Conservation (phyloP, 768 basidiomycete genomes). For the Tephrocybe sp. region DNA sequence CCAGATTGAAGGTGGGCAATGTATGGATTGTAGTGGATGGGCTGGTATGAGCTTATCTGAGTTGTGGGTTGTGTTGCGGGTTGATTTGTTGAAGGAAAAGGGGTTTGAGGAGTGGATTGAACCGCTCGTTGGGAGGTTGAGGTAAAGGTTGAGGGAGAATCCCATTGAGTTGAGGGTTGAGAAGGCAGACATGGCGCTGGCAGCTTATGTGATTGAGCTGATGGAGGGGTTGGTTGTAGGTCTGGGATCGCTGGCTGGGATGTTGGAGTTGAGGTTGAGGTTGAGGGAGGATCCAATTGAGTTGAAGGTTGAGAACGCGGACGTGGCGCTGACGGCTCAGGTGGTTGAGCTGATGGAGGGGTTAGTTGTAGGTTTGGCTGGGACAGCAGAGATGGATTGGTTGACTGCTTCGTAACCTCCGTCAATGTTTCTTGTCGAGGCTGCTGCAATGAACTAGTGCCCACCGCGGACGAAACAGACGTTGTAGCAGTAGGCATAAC, state of each 20-base stretch:
- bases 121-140: slow-evolving; percentile 4
- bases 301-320: neutral
- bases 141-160: neutral
- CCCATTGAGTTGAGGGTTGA: neutral
- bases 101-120: slow-evolving; percentile 5
- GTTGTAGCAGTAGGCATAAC: neutral
- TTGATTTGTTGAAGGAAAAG: slow-evolving; percentile 3
- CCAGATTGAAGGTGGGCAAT: slow-evolving; percentile 13
- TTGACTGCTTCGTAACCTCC: neutral
- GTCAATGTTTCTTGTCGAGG: neutral
- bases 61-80: slow-evolving; percentile 1
- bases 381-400: neutral
- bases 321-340: neutral
- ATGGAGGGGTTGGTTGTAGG: neutral
- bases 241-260: slow-evolving; percentile 3
- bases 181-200: neutral
- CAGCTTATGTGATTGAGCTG: neutral
- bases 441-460: neutral
- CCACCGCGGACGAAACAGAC: neutral
- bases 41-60: slow-evolving; percentile 14
- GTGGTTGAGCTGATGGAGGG: neutral
- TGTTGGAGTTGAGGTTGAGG: slow-evolving; percentile 2
- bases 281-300: neutral
- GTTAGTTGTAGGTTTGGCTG: neutral
- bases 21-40: slow-evolving; percentile 16